These are phyloP conservation scores for Pleurotus cornucopiae DNA, from an alignment of 768 basidiomycete species.

Conservation along the genomic window DNA sequence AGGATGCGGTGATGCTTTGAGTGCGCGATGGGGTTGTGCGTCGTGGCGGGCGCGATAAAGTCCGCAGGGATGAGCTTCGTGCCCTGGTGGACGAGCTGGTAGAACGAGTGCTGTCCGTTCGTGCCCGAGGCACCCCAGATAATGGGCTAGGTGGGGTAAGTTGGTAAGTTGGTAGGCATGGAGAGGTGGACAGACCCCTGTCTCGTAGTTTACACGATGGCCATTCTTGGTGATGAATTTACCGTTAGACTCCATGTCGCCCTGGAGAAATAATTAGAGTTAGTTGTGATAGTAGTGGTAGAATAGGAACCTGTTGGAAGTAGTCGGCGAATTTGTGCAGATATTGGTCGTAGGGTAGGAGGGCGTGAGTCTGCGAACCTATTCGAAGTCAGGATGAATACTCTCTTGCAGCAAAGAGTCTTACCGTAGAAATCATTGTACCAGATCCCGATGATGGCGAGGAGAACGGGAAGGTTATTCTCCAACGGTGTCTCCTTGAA, in stretches of 20 bases:
- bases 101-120: conserved; percentile 99
- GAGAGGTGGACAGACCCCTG: conserved; percentile 62
- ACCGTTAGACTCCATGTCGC: conserved; percentile 99
- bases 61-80: conserved; percentile 91
- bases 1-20: conserved; percentile 97
- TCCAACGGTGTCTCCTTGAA: conserved; percentile 87
- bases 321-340: conserved; percentile 99
- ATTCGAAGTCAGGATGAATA: background rate
- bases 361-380: conserved; percentile 91
- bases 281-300: background rate
- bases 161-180: background rate
- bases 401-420: conserved; percentile 3
- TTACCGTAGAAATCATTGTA: conserved; percentile 96
- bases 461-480: conserved; percentile 85
- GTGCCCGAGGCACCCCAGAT: conserved; percentile 99
- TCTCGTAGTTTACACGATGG: conserved; percentile 90
- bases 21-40: conserved; percentile 82
- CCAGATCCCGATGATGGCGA: conserved; percentile 92
- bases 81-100: conserved; percentile 94
- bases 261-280: conserved; percentile 32
- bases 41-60: conserved; percentile 85
- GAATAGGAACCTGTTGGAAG: conserved; percentile 80
- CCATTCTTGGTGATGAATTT: conserved; percentile 95
- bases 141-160: conserved; percentile 62
- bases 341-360: conserved; percentile 98